phyloP scores from a whole-genome alignment of 306 rosid genomes.

The Cicer cuneatum region DNA sequence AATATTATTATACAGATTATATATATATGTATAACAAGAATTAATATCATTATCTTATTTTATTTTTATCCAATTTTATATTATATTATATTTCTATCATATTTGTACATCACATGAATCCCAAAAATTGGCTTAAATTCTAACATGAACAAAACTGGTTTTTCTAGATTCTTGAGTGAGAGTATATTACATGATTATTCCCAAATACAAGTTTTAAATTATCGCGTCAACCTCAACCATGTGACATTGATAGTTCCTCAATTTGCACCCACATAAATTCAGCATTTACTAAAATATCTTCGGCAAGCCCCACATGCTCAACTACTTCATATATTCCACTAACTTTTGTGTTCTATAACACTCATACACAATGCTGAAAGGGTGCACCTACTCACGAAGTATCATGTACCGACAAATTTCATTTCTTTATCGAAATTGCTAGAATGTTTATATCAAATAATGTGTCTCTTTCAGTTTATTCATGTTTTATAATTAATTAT shows the following conservation, averaged over 20 bases:
- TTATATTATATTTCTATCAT: too few species aligned
- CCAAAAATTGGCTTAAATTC: too few species aligned
- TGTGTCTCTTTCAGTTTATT: too few species aligned
- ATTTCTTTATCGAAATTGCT: conserved; percentile 9
- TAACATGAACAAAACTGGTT: not conserved
- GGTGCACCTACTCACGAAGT: conserved; percentile 9
- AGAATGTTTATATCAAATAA: not conserved
- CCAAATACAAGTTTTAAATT: conserved; percentile 22
- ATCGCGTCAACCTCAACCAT: conserved; percentile 44
- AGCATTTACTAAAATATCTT: conserved; percentile 40
- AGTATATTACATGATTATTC: not conserved
- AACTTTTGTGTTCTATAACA: conserved; percentile 28
- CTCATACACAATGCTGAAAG: conserved; percentile 21
- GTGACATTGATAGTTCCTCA: conserved; percentile 50
- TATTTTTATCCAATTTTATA: too few species aligned
- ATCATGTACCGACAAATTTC: conserved; percentile 36
- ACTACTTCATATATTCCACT: conserved; percentile 16
- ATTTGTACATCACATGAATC: too few species aligned
- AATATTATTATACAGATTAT: too few species aligned
- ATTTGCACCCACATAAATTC: conserved; percentile 48
- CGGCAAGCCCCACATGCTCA: conserved; percentile 55
- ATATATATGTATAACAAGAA: too few species aligned
- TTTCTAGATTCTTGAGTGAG: not conserved
- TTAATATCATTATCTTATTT: too few species aligned
- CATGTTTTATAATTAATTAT: too few species aligned